Base-by-base conservation (phyloP, 2,329 filamentous ascomycete species). In the Aspergillus bombycis region DNA sequence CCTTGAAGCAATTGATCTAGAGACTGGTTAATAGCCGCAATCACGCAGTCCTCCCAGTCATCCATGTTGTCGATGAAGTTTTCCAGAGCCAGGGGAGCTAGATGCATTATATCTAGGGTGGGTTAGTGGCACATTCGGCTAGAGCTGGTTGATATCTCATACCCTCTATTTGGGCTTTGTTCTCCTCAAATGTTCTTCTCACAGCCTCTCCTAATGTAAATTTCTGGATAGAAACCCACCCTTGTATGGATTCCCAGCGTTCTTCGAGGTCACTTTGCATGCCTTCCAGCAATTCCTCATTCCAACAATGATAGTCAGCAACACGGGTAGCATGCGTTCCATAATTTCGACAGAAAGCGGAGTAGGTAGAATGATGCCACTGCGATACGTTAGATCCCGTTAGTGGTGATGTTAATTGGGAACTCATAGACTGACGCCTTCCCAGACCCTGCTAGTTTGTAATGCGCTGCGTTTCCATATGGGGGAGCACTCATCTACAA, bases 261-360 rank as follows among this genome's bases (percentile, higher is more conserved):
- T 43, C 53, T n/a, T 58, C 23, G 14, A 60, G 48, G 34, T 41
- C 21, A 9, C 32, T n/a, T 19, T 32, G 10, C 16, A 63, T 26
- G 12, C 23, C 32, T 36, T 62, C 56, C 58, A 68, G 61, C 28
- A 69, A 41, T 26, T 68, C 66, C 7, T 65, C 41, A 28, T 69
- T 69, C 67, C 67, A 69, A 52, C 59, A 68, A 23, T 62, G 62
- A 38, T 41, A 19, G 0, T 12, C 26, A 4, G 6, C 23, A 46
- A 14, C 46, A 6, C 14, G 14, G 16, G 63, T 58, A 12, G 23
- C 3, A 46, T 69, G 38, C 12, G 62, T 61, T 45, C 67, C 67
- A 41, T 64, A 62, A 7, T 68, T 60, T 36, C 64, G 62, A 55
- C 67, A 69, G 30, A 60, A 69, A 4, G 66, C 66, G n/a, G 57